These are phyloP conservation scores for Chalciporus pseudorubinellus DNA, from an alignment of 768 basidiomycete genomes.

Conservation along the genomic window DNA sequence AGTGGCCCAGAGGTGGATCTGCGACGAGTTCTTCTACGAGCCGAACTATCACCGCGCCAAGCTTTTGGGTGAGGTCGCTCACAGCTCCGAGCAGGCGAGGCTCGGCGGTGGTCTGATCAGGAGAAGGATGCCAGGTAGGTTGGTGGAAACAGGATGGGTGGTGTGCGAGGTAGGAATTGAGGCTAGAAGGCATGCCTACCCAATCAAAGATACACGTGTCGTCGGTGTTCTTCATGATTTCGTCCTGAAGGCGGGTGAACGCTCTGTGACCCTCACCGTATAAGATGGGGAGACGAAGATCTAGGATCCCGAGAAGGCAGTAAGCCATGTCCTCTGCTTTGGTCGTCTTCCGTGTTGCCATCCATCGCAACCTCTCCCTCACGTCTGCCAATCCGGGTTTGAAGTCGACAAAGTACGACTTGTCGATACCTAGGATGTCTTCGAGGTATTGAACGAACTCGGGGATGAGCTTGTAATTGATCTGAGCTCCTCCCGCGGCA, in stretches of 20 bases:
- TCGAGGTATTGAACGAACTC: constrained; percentile 18
- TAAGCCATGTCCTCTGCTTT: constrained; percentile 30
- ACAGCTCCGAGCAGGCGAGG: constrained; percentile 11
- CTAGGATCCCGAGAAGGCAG: constrained; percentile 29
- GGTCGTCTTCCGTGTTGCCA: constrained; percentile 27
- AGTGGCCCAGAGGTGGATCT: constrained; percentile 28
- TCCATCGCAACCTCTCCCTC: constrained; percentile 29
- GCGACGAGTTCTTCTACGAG: constrained; percentile 18
- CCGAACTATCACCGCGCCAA: constrained; percentile 15
- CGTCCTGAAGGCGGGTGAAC: constrained; percentile 27
- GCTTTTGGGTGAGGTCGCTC: constrained; percentile 13
- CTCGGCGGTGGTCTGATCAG: background rate
- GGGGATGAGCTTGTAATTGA: constrained; percentile 25
- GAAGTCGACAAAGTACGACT: constrained; percentile 19
- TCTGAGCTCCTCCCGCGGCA: background rate
- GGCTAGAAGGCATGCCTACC: constrained; percentile 24
- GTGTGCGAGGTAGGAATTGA: constrained; percentile 26
- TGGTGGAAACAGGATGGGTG: constrained; percentile 25
- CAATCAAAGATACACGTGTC: constrained; percentile 28
- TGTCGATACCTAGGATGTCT: constrained; percentile 18
- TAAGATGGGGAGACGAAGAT: constrained; percentile 27
- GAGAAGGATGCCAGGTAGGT: constrained; percentile 7
- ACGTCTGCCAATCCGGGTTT: constrained; percentile 25
- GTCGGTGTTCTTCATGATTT: constrained; percentile 28
- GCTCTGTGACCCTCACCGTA: constrained; percentile 24